Percentiles rank a stretch among this genome's conserved stretches.
Conservation (phyloP, 768 basidiomycete species). For the Leccinellum albellum region DNA sequence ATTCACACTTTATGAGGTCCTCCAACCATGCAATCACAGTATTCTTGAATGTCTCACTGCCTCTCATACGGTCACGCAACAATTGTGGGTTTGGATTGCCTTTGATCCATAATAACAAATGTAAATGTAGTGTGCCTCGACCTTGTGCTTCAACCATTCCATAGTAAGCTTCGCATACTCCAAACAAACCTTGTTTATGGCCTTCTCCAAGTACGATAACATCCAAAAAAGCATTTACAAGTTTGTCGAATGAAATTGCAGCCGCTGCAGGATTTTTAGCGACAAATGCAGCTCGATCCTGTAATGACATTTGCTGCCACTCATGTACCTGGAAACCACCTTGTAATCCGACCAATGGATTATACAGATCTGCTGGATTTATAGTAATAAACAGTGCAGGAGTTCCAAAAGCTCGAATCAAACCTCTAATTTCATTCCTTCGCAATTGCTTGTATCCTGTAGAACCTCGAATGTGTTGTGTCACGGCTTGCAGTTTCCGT, state of each 20-base stretch:
- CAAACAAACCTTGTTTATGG: neutral
- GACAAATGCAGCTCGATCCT: too few relatives aligned
- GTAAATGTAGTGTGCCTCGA: neutral
- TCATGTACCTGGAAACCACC: neutral
- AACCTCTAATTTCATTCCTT: neutral
- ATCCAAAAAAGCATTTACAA: neutral
- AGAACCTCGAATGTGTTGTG: neutral
- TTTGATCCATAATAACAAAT: neutral
- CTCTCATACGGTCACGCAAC: neutral
- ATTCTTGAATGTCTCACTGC: neutral
- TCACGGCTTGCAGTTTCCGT: neutral
- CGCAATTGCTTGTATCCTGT: neutral
- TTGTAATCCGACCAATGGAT: neutral
- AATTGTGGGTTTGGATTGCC: neutral
- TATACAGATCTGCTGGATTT: neutral
- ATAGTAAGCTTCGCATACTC: neutral
- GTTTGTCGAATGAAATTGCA: neutral
- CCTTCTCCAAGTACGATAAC: neutral
- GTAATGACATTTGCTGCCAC: neutral
- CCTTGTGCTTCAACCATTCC: neutral
- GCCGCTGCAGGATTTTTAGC: neutral
- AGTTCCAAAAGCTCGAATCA: neutral
- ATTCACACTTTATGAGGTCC: neutral
- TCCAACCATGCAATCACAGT: neutral
- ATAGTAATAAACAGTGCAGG: neutral